These are phyloP conservation scores for Blastobotrys apis DNA, from an alignment of 1,139 yeast species.

Conservation along the genomic window DNA sequence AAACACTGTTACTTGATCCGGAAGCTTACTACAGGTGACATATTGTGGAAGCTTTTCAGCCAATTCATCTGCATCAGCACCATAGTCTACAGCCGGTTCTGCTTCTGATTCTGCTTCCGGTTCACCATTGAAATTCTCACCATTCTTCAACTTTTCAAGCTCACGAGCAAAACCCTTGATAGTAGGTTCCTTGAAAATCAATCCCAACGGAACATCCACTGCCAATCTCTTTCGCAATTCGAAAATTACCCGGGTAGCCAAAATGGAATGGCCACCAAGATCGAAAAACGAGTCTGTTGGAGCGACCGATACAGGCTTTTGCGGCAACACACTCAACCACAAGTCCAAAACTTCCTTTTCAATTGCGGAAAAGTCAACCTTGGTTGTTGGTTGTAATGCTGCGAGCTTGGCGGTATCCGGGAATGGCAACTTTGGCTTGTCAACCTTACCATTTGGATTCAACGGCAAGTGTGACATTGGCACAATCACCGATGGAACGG, in stretches of 20 bases:
- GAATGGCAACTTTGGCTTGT: constrained; percentile 93
- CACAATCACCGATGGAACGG: constrained; percentile 87
- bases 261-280: constrained; percentile 94
- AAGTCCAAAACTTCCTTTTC: constrained; percentile 71
- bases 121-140: constrained; percentile 24
- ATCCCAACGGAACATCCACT: constrained; percentile 83
- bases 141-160: constrained; percentile 50
- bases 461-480: constrained; percentile 83
- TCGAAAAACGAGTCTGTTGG: constrained; percentile 91
- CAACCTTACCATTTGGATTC: constrained; percentile 98
- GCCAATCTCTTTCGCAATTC: constrained; percentile 74
- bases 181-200: constrained; percentile 85
- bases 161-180: constrained; percentile 72
- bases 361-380: constrained; percentile 46
- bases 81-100: constrained; percentile 41
- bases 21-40: constrained; percentile 35
- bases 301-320: constrained; percentile 69
- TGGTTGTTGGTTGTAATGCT: constrained; percentile 44
- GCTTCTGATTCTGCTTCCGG: constrained; percentile 25
- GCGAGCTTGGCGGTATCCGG: constrained; percentile 85
- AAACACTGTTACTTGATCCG: constrained; percentile 55
- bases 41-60: constrained; percentile 41
- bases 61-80: constrained; percentile 67
- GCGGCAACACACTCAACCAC: constrained; percentile 85
- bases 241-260: constrained; percentile 96